These are phyloP conservation scores for Yamadazyma mexicana DNA, from an alignment of 1,139 yeast genomes.

Conservation along the genomic window DNA sequence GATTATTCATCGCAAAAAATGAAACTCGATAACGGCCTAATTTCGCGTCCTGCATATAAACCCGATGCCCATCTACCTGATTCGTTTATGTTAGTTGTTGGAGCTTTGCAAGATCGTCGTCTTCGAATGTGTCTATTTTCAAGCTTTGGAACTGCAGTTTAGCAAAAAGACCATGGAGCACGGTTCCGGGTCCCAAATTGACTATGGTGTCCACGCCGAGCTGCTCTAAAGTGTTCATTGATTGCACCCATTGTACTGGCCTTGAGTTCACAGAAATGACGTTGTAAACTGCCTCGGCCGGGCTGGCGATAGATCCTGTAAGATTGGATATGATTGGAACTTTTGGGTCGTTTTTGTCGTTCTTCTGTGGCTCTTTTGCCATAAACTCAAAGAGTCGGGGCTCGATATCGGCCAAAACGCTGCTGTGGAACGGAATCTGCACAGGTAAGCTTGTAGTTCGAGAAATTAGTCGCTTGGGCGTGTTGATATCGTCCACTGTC, in stretches of 20 bases:
- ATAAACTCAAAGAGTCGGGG: constrained; percentile 18
- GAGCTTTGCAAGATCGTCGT: not conserved
- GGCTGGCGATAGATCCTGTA: constrained; percentile 23
- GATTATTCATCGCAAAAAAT: too few relatives aligned
- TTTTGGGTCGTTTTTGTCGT: too few relatives aligned
- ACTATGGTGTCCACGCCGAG: constrained; percentile 23
- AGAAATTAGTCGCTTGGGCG: constrained; percentile 19
- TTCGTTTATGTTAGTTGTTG: not conserved
- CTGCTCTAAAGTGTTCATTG: constrained; percentile 24
- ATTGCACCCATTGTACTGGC: constrained; percentile 46
- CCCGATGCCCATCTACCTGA: not conserved
- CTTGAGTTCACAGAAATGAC: constrained; percentile 37
- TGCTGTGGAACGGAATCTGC: constrained; percentile 55
- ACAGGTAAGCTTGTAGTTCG: constrained; percentile 42
- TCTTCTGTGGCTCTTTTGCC: too few relatives aligned
- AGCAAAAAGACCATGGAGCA: constrained; percentile 26
- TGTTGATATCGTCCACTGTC: constrained; percentile 20
- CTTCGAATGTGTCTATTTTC: constrained; percentile 10
- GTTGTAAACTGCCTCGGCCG: too few relatives aligned
- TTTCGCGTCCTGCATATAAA: not conserved
- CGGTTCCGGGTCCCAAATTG: constrained; percentile 42
- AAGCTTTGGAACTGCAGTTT: constrained; percentile 15
- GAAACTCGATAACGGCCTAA: not conserved
- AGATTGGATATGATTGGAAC: constrained; percentile 37
- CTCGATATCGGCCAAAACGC: constrained; percentile 38